phyloP scores from a whole-genome alignment of 1,139 yeast genomes.

The Pichia cactophila region DNA sequence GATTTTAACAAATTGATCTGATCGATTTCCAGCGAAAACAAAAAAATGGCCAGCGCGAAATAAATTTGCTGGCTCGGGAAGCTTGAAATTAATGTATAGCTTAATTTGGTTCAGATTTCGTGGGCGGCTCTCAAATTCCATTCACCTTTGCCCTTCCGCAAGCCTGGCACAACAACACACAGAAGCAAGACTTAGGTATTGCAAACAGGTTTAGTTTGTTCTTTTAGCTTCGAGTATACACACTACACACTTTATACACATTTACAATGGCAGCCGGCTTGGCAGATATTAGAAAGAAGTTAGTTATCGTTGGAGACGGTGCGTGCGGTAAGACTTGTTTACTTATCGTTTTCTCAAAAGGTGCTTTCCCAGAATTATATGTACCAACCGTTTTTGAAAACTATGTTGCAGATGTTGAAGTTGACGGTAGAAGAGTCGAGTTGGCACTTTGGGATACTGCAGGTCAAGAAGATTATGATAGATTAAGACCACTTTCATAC shows the following conservation, averaged over 20 bases:
- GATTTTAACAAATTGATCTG: no score
- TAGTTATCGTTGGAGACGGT: constrained; percentile 84
- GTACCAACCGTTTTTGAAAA: constrained; percentile 95
- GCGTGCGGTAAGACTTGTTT: constrained; percentile 84
- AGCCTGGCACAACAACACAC: neutral
- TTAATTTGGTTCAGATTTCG: no score
- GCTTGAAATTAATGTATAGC: no score
- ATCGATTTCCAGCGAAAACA: no score
- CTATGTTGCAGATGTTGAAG: constrained; percentile 90
- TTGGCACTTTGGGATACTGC: constrained; percentile 98
- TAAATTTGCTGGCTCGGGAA: no score
- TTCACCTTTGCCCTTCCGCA: neutral
- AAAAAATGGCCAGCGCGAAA: no score
- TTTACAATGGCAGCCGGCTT: constrained; percentile 11
- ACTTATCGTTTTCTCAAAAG: constrained; percentile 82
- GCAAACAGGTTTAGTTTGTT: neutral
- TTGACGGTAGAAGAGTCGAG: constrained; percentile 89
- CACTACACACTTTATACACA: constrained; percentile 1
- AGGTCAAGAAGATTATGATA: constrained; percentile 95
- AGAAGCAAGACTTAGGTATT: neutral
- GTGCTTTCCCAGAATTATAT: constrained; percentile 92
- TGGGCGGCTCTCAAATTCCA: neutral
- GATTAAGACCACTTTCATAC: constrained; percentile 87
- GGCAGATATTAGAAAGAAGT: constrained; percentile 65
- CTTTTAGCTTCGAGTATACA: neutral